Evolutionary conservation across 2,329 filamentous ascomycete genomes (phyloP).

Genomic region (Trichoderma sp.): DNA sequence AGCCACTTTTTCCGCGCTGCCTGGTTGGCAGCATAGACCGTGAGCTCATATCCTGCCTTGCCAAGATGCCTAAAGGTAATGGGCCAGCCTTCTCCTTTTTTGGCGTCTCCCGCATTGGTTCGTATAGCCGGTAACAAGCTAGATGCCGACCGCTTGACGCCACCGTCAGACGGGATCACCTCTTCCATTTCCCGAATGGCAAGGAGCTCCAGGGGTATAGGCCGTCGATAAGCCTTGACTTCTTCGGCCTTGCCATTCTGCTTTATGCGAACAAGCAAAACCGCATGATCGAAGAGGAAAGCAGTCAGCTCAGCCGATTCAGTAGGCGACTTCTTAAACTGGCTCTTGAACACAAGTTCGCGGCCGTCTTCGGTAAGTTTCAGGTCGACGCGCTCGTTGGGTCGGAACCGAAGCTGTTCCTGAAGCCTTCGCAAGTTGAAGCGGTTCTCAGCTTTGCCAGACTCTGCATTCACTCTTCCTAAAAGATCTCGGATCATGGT

Average conservation of each 20-base stretch:
- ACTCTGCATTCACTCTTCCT: conserved; percentile 87
- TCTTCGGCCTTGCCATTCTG: conserved; percentile 91
- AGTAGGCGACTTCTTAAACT: conserved; percentile 87
- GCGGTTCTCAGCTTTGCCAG: conserved; percentile 94
- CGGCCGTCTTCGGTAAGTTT: conserved; percentile 92
- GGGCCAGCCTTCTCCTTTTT: conserved; percentile 76
- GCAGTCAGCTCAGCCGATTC: conserved; percentile 89
- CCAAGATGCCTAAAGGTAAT: conserved; percentile 96
- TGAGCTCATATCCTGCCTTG: conserved; percentile 91
- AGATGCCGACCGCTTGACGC: conserved; percentile 84
- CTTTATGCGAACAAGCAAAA: conserved; percentile 88
- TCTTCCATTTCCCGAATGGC: conserved; percentile 98
- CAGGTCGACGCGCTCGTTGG: conserved; percentile 87
- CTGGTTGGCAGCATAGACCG: conserved; percentile 82
- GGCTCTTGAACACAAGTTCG: conserved; percentile 91
- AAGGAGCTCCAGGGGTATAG: conserved; percentile 89
- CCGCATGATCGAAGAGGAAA: conserved; percentile 94
- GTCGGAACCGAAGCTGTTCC: conserved; percentile 85
- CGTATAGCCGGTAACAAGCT: conserved; percentile 68
- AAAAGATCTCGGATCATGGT: conserved; percentile 84
- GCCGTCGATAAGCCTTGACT: conserved; percentile 88
- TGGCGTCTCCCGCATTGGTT: conserved; percentile 53
- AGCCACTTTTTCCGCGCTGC: conserved; percentile 94
- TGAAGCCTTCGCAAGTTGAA: conserved; percentile 94
- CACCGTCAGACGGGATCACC: conserved; percentile 77